Conservation (phyloP, 805 yeast species). For the Nakazawaea holstii region DNA sequence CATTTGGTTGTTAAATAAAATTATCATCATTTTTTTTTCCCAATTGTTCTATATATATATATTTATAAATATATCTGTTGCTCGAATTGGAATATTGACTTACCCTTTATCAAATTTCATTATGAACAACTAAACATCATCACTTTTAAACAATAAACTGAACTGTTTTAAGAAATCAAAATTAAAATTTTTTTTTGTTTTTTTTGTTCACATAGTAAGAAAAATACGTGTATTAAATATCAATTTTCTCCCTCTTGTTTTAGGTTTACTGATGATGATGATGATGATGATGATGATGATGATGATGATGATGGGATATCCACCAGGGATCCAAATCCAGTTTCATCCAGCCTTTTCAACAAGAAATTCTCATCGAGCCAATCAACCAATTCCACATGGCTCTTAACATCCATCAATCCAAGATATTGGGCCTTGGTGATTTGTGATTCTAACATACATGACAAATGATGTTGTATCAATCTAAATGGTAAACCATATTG, state of each 20-base stretch:
- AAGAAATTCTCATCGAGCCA: constrained; percentile 75
- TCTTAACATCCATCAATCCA: constrained; percentile 57
- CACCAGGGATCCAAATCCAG: constrained; percentile 54
- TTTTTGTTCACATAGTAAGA: too few species aligned
- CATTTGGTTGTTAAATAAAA: constrained; percentile 24
- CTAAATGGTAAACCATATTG: constrained; percentile 83
- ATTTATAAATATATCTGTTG: not conserved
- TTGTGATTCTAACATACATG: constrained; percentile 72
- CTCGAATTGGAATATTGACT: constrained; percentile 2
- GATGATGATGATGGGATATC: constrained; percentile 10
- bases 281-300: too few species aligned
- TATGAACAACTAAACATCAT: not conserved
- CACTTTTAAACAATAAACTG: too few species aligned
- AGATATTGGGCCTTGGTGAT: constrained; percentile 42
- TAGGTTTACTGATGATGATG: too few species aligned
- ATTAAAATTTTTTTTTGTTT: too few species aligned
- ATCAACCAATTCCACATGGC: constrained; percentile 63
- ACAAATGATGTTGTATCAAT: constrained; percentile 79
- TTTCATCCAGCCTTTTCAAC: constrained; percentile 61
- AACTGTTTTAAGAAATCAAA: not conserved
- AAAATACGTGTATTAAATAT: too few species aligned
- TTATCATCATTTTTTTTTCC: constrained; percentile 23
- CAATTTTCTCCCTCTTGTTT: too few species aligned
- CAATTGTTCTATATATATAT: not conserved
- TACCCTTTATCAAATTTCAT: not conserved